Evolutionary conservation across 2,329 filamentous ascomycete genomes (phyloP), one percentile per base, ranked within the genome.

Genomic region (Ophiosphaerella herpotricha): DNA sequence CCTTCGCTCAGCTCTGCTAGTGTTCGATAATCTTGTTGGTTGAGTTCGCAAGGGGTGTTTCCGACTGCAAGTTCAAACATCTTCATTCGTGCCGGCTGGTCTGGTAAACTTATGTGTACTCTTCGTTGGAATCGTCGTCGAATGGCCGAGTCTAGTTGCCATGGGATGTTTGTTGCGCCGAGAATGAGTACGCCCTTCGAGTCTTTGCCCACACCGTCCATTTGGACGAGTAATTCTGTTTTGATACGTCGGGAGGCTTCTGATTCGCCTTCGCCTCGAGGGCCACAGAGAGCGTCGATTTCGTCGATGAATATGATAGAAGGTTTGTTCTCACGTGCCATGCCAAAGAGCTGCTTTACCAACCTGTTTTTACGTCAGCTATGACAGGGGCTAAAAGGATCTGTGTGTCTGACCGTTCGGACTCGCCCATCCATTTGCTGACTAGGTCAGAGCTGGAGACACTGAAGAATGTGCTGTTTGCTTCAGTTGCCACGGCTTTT

Each of bases 391-490:
- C 1, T 3, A 9, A 24, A 18, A 9, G 13, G 7, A 21, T 39
- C 21, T 18, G 7, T 6, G 2, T 7, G 5, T 14, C 80, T 41
- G 78, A 95, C 90, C 91, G 85, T 85, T 99, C 94, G 80, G 90
- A 95, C 77, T 99, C 94, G 78, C 94, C 94, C 94, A 99, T 99
- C 94, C 94, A 99, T 73, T 99, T 99, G 74, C 91, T 96, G 54
- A 99, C 94, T 74, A 99, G 75, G 73, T 99, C 94, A 70, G 91
- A 96, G 81, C 90, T 96, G 77, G 90, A 96, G 60, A 99, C 93
- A 69, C 91, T 97, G 82, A 99, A 99, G 73, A 99, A 99, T 3
- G 94, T 97, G 75, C 92, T 97, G 75, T 99, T 97, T 51, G 94
- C 94, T 76, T 99, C 94, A 14, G 94, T 99, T 45, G 94, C 94